Base-by-base conservation (phyloP, 202 grass and related monocot species). In the Zizania palustris region DNA sequence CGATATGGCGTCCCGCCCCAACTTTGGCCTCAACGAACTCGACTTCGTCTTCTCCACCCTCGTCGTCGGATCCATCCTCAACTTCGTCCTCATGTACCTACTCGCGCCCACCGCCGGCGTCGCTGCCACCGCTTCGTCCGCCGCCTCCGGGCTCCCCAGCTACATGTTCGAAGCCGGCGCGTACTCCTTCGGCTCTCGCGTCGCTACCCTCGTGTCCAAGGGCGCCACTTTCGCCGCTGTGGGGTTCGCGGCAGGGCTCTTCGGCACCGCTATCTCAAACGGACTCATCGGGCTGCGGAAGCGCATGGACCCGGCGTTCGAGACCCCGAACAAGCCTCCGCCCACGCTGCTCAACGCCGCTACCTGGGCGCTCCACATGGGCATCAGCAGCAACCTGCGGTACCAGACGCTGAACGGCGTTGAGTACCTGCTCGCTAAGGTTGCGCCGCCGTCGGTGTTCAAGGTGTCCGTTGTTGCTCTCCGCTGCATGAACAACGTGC, bases 11-110 rank as follows among this genome's bases (percentile, higher is more conserved):
- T 90, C 88, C 14, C 86, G 94, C 69, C 94, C 91, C 21, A 93
- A 97, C 85, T 97, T 97, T 65, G 94, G 94, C 19, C 85, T 97
- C 67, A 92, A 93, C 82, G 94, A 93, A 75, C 84, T 97, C 84
- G 94, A 97, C 72, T 92, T 97, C 76, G 94, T 97, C 75, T 97
- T 97, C 87, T 97, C 91, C 69, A 97, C 94, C 60, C 85, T 97
- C 63, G 91, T 97, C 84, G 91, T 98, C 45, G 91, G 95, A 86
- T 94, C 95, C 54, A 97, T 97, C 74, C 82, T 97, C 58, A 97
- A 97, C 75, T 97, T 97, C 82, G 89, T 93, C 59, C 86, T 97
- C 75, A 97, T 97, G 94, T 97, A 97, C 82, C 86, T 93, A 75
- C 86, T 97, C 61, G 94, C 94, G 13, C 93, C 93, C 74, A 92